phyloP scores from a whole-genome alignment of 768 basidiomycete species.

The Leccinum subgranulosum region DNA sequence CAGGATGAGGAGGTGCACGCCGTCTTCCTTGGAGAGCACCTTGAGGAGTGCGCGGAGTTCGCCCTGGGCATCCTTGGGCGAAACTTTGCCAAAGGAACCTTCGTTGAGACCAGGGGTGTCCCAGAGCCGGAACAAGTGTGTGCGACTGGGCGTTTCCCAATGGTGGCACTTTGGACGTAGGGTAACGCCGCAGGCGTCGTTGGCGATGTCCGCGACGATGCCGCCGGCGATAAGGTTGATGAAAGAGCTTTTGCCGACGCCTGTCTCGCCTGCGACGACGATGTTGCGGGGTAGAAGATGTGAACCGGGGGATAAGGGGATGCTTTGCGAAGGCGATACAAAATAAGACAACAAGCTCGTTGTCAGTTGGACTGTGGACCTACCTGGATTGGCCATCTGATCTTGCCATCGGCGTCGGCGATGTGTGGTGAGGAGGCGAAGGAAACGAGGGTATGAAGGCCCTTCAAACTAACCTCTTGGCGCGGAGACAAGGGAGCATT shows the following conservation, averaged over 20 bases:
- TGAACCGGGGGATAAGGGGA: background rate
- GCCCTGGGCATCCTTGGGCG: conserved; percentile 18
- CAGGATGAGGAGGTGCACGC: conserved; percentile 25
- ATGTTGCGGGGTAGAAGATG: conserved; percentile 17
- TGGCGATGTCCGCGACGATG: conserved; percentile 14
- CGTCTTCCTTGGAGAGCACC: conserved; percentile 19
- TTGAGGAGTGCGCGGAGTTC: conserved; percentile 18
- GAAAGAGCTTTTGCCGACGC: conserved; percentile 26
- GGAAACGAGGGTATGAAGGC: background rate
- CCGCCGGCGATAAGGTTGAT: conserved; percentile 21
- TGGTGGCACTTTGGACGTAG: conserved; percentile 4
- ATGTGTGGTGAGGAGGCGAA: background rate
- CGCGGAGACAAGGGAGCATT: background rate
- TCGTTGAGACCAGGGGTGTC: conserved; percentile 24
- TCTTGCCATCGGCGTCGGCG: background rate
- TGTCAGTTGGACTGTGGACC: background rate
- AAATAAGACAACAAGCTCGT: background rate
- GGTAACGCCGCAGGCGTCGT: conserved; percentile 25
- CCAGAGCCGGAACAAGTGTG: conserved; percentile 21
- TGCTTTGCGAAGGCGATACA: background rate
- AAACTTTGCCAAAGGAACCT: conserved; percentile 22
- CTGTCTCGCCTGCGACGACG: conserved; percentile 23
- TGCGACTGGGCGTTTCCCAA: conserved; percentile 20
- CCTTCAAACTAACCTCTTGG: background rate
- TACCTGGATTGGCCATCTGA: background rate